Percentiles rank a stretch among this genome's conserved stretches.
These are phyloP conservation scores for Nicotiana obtusifolia DNA, from an alignment of 257 asterid genomes.

Conservation along the genomic window DNA sequence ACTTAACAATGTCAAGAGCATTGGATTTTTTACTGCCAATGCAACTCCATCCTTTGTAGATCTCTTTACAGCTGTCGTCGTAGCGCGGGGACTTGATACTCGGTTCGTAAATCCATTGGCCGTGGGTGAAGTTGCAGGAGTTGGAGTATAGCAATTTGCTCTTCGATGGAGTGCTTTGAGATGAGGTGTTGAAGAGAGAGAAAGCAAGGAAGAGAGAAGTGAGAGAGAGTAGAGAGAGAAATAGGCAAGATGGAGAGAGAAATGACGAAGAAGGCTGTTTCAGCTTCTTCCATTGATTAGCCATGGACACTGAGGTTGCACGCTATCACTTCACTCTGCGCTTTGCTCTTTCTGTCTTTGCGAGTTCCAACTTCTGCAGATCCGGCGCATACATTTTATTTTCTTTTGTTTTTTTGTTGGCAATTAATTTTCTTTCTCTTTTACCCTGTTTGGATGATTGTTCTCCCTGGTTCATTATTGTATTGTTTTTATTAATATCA, in stretches of 20 bases:
- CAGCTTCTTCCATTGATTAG: slow-evolving; percentile 47
- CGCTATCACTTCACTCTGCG: neutral
- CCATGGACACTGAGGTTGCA: slow-evolving; percentile 36
- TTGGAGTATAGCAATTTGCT: neutral
- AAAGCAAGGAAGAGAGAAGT: slow-evolving; percentile 46
- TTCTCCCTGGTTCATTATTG: too few species aligned
- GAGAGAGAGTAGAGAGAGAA: slow-evolving; percentile 49
- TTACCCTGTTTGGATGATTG: too few species aligned
- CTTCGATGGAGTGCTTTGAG: neutral
- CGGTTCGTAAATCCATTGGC: slow-evolving; percentile 74
- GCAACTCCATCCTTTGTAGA: slow-evolving; percentile 97
- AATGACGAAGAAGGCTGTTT: slow-evolving; percentile 19
- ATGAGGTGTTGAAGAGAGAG: slow-evolving; percentile 39
- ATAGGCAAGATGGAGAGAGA: slow-evolving; percentile 27
- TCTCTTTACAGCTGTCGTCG: slow-evolving; percentile 85
- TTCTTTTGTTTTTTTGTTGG: neutral
- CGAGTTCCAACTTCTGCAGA: neutral
- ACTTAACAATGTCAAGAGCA: slow-evolving; percentile 64
- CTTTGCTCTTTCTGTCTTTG: neutral
- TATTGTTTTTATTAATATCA: too few species aligned
- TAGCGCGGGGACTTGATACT: slow-evolving; percentile 53
- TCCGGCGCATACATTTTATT: neutral
- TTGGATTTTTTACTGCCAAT: slow-evolving; percentile 64
- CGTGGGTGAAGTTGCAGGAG: slow-evolving; percentile 63
- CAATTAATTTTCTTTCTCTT: too few species aligned